A percentile compares a stretch with the other conserved stretches of the same genome.
Conservation (phyloP, 192 early-diverging fungal species). For the Mortierella claussenii region DNA sequence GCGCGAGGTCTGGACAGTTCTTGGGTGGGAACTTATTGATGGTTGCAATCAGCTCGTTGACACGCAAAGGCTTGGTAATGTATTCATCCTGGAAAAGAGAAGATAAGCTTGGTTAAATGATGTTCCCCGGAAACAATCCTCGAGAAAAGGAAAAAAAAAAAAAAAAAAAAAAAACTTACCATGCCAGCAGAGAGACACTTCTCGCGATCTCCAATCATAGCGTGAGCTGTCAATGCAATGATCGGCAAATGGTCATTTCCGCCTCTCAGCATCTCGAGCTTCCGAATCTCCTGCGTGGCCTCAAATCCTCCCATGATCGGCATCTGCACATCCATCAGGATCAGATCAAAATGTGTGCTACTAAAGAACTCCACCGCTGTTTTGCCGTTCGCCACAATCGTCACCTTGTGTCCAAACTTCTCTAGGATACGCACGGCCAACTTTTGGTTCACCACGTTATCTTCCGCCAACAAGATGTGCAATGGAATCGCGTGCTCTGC, state of each 20-base stretch:
- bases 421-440: slow-evolving; percentile 78
- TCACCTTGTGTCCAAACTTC: slow-evolving; percentile 80
- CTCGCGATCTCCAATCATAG: slow-evolving; percentile 90
- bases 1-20: slow-evolving; percentile 40
- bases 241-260: slow-evolving; percentile 72
- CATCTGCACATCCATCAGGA: slow-evolving; percentile 93
- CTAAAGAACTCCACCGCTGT: slow-evolving; percentile 79
- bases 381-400: slow-evolving; percentile 83
- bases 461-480: slow-evolving; percentile 85
- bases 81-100: slow-evolving; percentile 62
- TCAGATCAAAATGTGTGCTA: slow-evolving; percentile 68
- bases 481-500: slow-evolving; percentile 69
- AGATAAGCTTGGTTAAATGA: neutral
- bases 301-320: slow-evolving; percentile 94
- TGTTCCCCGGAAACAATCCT: neutral
- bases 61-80: slow-evolving; percentile 69
- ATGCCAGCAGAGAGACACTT: slow-evolving; percentile 86
- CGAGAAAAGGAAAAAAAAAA: neutral
- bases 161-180: slow-evolving; percentile 58
- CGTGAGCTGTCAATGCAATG: slow-evolving; percentile 88
- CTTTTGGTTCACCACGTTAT: slow-evolving; percentile 90
- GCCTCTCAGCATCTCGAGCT: slow-evolving; percentile 66
- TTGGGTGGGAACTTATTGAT: slow-evolving; percentile 73
- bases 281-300: slow-evolving; percentile 81
- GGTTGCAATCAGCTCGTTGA: slow-evolving; percentile 71